Base-by-base conservation (phyloP, 768 basidiomycete genomes). In the Dacryopinax spathularia region DNA sequence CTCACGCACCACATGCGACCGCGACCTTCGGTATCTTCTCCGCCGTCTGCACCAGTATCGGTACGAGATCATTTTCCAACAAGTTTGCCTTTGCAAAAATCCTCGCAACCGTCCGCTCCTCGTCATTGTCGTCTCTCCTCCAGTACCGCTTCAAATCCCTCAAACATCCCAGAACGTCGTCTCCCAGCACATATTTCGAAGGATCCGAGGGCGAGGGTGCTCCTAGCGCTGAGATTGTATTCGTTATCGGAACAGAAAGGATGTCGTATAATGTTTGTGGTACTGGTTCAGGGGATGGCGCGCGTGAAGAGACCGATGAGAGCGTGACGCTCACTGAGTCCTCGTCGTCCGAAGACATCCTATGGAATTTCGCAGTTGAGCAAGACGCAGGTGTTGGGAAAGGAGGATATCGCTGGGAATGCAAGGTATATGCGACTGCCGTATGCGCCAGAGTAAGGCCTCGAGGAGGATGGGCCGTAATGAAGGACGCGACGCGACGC, bases 51-150 rank as follows among this genome's bases (percentile, higher is more conserved):
- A 89, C 78, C 13, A 98, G 78, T 62, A 97, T 88, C 18, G 91
- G 88, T 20, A 97, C 75, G 60, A 98, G 78, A 74, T 97, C 95
- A 67, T 91, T 93, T 7, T 84, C 80, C 18, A 97, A 77, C 29
- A 93, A 82, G 18, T 90, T 84, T n/a, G 87, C 84, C 66, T 89
- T 85, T 82, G 86, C 90, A 72, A 97, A 88, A 64, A 97, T 88
- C 41, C 93, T 85, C 2, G 95, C 92, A 1, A 97, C 88, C 0
- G 93, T 97, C 18, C 96, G 84, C 72, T 94, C 93, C 72, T 98
- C 95, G 74, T 99, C 96, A 0, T 86, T 87, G 70, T 98, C 96
- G 73, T 99, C 96, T 73, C 91, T 88, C 61, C 94, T 77, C 96
- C 95, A 98, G 60, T 95, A 81, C 68, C 86, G 89, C 77, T 98